Percentiles rank a stretch among this genome's conserved stretches.
Conservation (phyloP, 305 asterid genomes). For the Andrographis paniculata region DNA sequence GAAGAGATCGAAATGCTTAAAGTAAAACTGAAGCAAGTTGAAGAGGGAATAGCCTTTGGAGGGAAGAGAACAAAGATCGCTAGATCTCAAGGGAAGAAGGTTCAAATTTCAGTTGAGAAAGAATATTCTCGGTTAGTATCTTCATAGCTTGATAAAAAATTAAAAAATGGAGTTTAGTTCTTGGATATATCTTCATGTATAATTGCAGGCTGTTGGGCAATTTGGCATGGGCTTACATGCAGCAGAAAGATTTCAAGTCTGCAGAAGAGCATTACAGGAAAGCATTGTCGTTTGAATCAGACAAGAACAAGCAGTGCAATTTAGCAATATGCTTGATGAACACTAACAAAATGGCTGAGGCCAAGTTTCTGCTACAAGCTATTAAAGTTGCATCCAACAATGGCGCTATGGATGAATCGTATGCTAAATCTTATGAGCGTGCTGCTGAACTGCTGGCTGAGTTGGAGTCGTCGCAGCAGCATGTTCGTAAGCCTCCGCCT, state of each 20-base stretch:
- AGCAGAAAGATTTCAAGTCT: constrained; percentile 49
- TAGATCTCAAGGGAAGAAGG: constrained; percentile 84
- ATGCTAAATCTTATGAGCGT: constrained; percentile 61
- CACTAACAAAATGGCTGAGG: constrained; percentile 64
- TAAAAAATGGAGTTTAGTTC: background rate
- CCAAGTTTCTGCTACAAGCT: constrained; percentile 68
- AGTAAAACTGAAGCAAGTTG: constrained; percentile 54
- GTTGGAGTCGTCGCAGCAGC: constrained; percentile 32
- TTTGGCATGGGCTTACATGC: constrained; percentile 89
- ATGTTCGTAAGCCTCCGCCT: constrained; percentile 18
- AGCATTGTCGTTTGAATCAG: constrained; percentile 69
- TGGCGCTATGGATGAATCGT: constrained; percentile 43
- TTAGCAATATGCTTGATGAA: constrained; percentile 82
- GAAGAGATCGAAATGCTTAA: constrained; percentile 68
- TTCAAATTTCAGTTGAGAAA: constrained; percentile 63
- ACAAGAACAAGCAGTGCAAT: constrained; percentile 89
- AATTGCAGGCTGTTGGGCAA: constrained; percentile 71
- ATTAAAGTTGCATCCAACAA: constrained; percentile 32
- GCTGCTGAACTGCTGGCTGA: constrained; percentile 60
- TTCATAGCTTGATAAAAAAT: constrained; percentile 2
- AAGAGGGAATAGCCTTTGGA: constrained; percentile 55
- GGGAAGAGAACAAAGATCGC: constrained; percentile 74
- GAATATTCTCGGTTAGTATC: constrained; percentile 69
- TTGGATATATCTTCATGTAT: constrained; percentile 11
- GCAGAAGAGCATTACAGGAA: constrained; percentile 85